Evolutionary conservation across 2,329 filamentous ascomycete species (phyloP), one percentile per base, ranked within the genome.

Genomic region (Cercospora nicotianae): DNA sequence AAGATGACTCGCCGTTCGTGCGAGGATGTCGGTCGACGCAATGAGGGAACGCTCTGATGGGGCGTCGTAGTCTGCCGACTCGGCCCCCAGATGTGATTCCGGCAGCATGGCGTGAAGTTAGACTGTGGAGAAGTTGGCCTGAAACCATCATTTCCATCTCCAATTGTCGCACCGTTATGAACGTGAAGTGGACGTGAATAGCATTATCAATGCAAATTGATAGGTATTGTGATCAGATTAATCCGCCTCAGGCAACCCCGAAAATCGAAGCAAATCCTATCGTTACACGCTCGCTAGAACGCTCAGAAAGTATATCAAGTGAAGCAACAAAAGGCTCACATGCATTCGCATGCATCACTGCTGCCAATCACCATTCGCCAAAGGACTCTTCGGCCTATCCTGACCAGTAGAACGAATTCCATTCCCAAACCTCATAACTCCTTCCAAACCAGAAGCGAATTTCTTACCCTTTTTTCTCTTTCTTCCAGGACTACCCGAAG

Each of bases 401-500:
- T 67, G 59, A 51, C 61, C 65, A 62, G 51, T 33, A 13, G 28
- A 53, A 13, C 39, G 59, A 59, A 26, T 26, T 36, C 45, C 60
- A 42, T 65, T 53, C 3, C 62, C 63, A 60, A 65, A 69, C 23
- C 59, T 63, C 26, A 48, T 60, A 18, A 33, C 31, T 16, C 30
- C 30, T 18, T 33, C 42, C 45, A 23, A 23, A 26, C 45, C 45
- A 51, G 42, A 48, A 61, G 62, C 12, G 12, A 58, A 64, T 53
- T 45, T 63, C 48, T 70, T 71, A 58, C 61, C 42, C 53, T 69
- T 72, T 65, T 61, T 72, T 12, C 63, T 61, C 36, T 67, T 64
- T 45, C 39, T 66, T 59, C 60, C 60, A 28, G 66, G 66, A 63
- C 66, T 67, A 28, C 58, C 36, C 0, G 30, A 36, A 3, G 59